Evolutionary conservation across 495 filamentous ascomycete species (phyloP), one percentile per base, ranked within the genome.

Genomic region (Annulohypoxylon stygium): DNA sequence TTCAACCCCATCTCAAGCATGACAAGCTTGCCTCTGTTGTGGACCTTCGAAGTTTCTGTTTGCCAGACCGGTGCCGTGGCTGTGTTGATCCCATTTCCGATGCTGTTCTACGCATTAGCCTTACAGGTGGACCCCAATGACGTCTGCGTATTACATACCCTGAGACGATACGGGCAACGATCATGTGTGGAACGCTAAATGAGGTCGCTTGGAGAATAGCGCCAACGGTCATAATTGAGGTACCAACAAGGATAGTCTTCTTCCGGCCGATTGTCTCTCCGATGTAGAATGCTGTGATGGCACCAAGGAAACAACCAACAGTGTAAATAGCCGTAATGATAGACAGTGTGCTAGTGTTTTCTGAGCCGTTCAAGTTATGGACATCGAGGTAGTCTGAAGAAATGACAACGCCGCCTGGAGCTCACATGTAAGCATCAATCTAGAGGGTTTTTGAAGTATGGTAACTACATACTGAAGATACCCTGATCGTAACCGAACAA

Each of bases 61-160:
- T 91, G 88, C 89, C 88, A 92, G 6, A 90, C 84, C 10, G 90
- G 89, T 2, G 87, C 89, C 10, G 88, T 89, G 1, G 89, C 83
- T 0, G 88, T 90, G 63, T 92, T 91, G 66, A 91, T 84, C 12
- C 90, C 90, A 67, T 91, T 92, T 5, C 90, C 91, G 39, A 92
- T 84, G 5, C 89, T 78, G 57, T 25, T 18, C 3, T n/a, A 59
- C n/a, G 8, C 18, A 25, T 77, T 57, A 68, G 45, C 25, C 37
- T 64, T 82, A 3, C 43, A 66, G 62, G 12, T 78, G 53, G 33
- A 75, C 10, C 57, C 20, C 18, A 37, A 53, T 57, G 5, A 2
- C 65, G 69, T 67, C 51, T 78, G 76, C 2, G 25, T 25, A 16
- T 5, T 20, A 61, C 72, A 48, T 65, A 78, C 75, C 75, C 86